These are phyloP conservation scores for Botrytis pseudocinerea DNA, from an alignment of 2,329 filamentous ascomycete genomes.

Conservation along the genomic window DNA sequence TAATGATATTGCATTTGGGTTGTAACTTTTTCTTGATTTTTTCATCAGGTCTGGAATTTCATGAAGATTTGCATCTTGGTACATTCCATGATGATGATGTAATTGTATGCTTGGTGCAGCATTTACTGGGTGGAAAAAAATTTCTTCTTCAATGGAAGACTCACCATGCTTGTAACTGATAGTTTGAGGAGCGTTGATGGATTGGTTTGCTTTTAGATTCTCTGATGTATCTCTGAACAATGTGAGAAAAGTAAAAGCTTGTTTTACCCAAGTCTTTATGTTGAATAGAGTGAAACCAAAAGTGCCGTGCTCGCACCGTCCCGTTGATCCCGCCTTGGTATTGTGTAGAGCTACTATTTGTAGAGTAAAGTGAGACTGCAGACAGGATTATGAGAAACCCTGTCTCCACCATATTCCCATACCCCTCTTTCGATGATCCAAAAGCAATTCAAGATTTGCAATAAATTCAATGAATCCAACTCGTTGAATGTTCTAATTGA, in stretches of 20 bases:
- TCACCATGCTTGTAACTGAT: slow-evolving; percentile 38
- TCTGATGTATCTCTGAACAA: slow-evolving; percentile 29
- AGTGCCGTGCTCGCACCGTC: neutral
- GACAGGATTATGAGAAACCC: neutral
- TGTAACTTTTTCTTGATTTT: slow-evolving; percentile 35
- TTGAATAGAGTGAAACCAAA: neutral
- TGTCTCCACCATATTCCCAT: neutral
- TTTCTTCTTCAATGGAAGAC: slow-evolving; percentile 14
- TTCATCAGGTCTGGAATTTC: slow-evolving; percentile 30
- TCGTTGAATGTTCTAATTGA: neutral
- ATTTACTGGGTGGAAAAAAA: slow-evolving; percentile 29
- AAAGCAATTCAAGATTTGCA: neutral
- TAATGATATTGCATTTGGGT: slow-evolving; percentile 39
- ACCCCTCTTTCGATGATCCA: neutral
- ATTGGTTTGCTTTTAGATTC: slow-evolving; percentile 35
- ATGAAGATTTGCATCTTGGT: slow-evolving; percentile 30
- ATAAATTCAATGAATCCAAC: neutral
- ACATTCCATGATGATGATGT: slow-evolving; percentile 33
- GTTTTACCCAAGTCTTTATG: neutral
- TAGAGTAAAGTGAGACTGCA: slow-evolving; percentile 3
- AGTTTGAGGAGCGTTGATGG: slow-evolving; percentile 32
- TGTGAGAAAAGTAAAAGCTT: slow-evolving; percentile 18
- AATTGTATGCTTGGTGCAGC: slow-evolving; percentile 37
- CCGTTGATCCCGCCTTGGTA: slow-evolving; percentile 16
- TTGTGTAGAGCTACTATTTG: neutral